Evolutionary conservation across 805 yeast genomes (phyloP).

Genomic region (Clavispora santaluciae): DNA sequence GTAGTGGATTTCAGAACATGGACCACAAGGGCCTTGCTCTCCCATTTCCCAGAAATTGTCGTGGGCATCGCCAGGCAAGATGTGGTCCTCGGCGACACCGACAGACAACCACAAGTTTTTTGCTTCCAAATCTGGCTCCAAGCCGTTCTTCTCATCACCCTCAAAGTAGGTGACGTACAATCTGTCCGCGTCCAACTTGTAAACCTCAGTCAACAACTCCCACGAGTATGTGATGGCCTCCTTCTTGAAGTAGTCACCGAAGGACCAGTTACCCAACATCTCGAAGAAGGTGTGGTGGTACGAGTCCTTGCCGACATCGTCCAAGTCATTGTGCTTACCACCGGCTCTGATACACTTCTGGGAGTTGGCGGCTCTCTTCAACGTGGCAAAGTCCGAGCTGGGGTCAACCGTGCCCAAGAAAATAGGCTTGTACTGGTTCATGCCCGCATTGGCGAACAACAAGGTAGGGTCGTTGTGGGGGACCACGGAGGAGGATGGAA

Average conservation of each 20-base stretch:
- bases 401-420: constrained; percentile 98
- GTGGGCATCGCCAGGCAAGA: constrained; percentile 81
- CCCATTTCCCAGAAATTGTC: constrained; percentile 99
- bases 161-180: constrained; percentile 95
- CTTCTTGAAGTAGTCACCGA: constrained; percentile 96
- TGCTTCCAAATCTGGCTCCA: constrained; percentile 93
- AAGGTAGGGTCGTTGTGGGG: constrained; percentile 98
- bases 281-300: constrained; percentile 98
- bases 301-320: constrained; percentile 96
- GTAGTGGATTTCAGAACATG: constrained; percentile 96
- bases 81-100: constrained; percentile 90
- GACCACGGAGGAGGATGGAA: constrained; percentile 90
- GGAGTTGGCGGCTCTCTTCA: constrained; percentile 89
- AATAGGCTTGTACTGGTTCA: constrained; percentile 98
- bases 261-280: constrained; percentile 99
- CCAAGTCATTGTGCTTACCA: constrained; percentile 97
- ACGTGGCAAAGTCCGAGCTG: constrained; percentile 72
- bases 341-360: constrained; percentile 99
- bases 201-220: constrained; percentile 84
- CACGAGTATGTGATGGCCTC: constrained; percentile 88
- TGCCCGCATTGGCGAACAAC: constrained; percentile 96
- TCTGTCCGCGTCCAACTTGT: constrained; percentile 72
- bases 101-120: constrained; percentile 77
- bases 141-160: constrained; percentile 78
- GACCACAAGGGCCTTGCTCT: constrained; percentile 99